Evolutionary conservation across 331 rosid species (phyloP).

Genomic region (Dryas integrifolia): DNA sequence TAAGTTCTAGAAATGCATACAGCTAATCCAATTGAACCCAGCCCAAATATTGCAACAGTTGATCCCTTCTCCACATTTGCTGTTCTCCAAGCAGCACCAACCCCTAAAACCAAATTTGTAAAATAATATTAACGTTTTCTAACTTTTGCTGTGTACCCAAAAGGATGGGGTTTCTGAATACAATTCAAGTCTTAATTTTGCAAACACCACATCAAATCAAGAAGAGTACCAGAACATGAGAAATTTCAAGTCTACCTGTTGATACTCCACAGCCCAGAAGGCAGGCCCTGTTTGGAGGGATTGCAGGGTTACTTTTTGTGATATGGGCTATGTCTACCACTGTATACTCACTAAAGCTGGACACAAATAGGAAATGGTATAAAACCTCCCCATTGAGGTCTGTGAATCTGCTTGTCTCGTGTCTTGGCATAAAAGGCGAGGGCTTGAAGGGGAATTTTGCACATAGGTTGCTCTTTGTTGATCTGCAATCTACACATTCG

Average conservation of each 20-base stretch:
- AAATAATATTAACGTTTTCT: background rate
- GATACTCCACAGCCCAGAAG: slow-evolving; percentile 84
- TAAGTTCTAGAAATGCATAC: slow-evolving; percentile 34
- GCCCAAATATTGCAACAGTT: slow-evolving; percentile 78
- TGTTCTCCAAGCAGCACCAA: slow-evolving; percentile 90
- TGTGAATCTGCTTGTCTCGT: slow-evolving; percentile 63
- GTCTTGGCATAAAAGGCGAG: slow-evolving; percentile 63
- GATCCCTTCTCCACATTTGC: slow-evolving; percentile 82
- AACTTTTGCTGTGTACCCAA: background rate
- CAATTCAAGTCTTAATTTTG: background rate
- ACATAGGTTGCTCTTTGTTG: slow-evolving; percentile 71
- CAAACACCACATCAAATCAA: background rate
- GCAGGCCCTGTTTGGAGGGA: slow-evolving; percentile 70
- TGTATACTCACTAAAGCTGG: slow-evolving; percentile 78
- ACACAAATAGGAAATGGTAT: slow-evolving; percentile 66
- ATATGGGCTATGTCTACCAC: slow-evolving; percentile 68
- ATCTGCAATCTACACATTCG: slow-evolving; percentile 68
- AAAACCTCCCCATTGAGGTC: slow-evolving; percentile 61
- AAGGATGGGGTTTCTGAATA: background rate
- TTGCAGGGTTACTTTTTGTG: slow-evolving; percentile 47
- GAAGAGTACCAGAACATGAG: background rate
- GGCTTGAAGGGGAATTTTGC: slow-evolving; percentile 58
- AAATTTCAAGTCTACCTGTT: slow-evolving; percentile 50
- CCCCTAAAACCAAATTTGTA: slow-evolving; percentile 45
- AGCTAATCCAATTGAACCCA: slow-evolving; percentile 85